Evolutionary conservation across 768 basidiomycete genomes (phyloP).

Genomic region (Dioszegia aurantiaca): DNA sequence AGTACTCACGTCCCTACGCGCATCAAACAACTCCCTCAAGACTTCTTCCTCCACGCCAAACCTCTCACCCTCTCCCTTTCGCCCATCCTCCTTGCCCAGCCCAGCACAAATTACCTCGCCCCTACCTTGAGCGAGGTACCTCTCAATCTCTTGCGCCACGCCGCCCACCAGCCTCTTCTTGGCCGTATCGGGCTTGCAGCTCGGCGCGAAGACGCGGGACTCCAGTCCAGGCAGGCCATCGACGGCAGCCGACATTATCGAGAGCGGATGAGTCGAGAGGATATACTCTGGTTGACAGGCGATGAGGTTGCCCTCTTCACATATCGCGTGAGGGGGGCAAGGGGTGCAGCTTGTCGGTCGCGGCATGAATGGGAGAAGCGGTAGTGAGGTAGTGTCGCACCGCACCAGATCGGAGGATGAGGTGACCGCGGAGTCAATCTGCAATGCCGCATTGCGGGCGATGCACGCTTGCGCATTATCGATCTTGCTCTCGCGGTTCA

Average conservation of each 20-base stretch:
- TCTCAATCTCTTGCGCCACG: slow-evolving; percentile 44
- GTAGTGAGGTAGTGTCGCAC: slow-evolving; percentile 47
- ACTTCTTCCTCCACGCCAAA: slow-evolving; percentile 34
- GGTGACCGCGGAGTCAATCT: slow-evolving; percentile 18
- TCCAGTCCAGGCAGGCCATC: slow-evolving; percentile 46
- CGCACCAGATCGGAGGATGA: slow-evolving; percentile 22
- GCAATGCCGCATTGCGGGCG: slow-evolving; percentile 21
- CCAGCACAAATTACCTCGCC: slow-evolving; percentile 51
- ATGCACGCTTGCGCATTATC: slow-evolving; percentile 35
- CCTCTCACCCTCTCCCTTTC: slow-evolving; percentile 36
- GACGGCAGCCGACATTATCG: slow-evolving; percentile 17
- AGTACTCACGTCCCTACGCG: slow-evolving; percentile 38
- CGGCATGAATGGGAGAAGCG: slow-evolving; percentile 44
- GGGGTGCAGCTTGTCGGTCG: slow-evolving; percentile 48
- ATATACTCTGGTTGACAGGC: slow-evolving; percentile 53
- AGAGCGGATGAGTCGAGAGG: slow-evolving; percentile 28
- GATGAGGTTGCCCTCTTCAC: slow-evolving; percentile 44
- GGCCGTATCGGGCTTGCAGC: slow-evolving; percentile 53
- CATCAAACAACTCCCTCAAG: slow-evolving; percentile 28
- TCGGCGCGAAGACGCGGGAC: slow-evolving; percentile 47
- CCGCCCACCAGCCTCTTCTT: slow-evolving; percentile 49
- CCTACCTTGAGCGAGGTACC: slow-evolving; percentile 40
- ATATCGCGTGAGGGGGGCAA: slow-evolving; percentile 53
- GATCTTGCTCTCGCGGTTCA: slow-evolving; percentile 24
- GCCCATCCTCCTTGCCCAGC: slow-evolving; percentile 43